Conservation (phyloP, 208 protist genomes). For the Leishmania amazonensis region DNA sequence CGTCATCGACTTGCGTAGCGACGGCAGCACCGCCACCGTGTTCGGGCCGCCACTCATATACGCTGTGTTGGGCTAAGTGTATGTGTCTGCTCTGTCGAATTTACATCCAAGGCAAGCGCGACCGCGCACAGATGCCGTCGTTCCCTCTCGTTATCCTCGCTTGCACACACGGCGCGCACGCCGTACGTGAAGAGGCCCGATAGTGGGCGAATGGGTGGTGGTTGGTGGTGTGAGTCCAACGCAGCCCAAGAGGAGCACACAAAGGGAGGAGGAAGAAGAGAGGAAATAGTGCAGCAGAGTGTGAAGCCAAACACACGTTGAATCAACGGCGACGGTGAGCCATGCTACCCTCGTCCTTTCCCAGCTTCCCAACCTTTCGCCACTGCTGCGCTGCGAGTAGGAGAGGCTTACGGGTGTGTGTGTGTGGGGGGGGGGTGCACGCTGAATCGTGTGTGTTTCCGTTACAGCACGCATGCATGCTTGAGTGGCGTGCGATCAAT, state of each 20-base stretch:
- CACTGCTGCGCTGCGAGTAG: neutral
- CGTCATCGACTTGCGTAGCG: conserved; percentile 5
- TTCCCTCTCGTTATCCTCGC: neutral
- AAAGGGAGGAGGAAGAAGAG: neutral
- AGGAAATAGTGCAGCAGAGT: neutral
- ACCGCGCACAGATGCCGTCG: neutral
- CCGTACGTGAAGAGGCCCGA: neutral
- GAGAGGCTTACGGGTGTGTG: neutral
- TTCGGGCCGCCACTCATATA: conserved; percentile 7
- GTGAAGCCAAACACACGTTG: neutral
- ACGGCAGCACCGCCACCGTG: conserved; percentile 9
- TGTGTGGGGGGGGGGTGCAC: neutral
- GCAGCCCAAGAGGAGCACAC: too few relatives aligned
- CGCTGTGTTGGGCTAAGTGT: neutral
- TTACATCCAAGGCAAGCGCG: neutral
- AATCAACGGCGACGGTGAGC: neutral
- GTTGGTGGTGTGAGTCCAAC: neutral
- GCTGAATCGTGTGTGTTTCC: neutral
- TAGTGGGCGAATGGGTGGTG: neutral
- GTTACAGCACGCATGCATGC: neutral
- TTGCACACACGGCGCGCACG: neutral
- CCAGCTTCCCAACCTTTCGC: neutral
- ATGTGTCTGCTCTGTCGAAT: neutral
- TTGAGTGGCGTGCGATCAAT: neutral
- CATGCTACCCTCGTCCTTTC: neutral